Evolutionary conservation across 306 rosid species (phyloP).

Genomic region (Arachis stenosperma): DNA sequence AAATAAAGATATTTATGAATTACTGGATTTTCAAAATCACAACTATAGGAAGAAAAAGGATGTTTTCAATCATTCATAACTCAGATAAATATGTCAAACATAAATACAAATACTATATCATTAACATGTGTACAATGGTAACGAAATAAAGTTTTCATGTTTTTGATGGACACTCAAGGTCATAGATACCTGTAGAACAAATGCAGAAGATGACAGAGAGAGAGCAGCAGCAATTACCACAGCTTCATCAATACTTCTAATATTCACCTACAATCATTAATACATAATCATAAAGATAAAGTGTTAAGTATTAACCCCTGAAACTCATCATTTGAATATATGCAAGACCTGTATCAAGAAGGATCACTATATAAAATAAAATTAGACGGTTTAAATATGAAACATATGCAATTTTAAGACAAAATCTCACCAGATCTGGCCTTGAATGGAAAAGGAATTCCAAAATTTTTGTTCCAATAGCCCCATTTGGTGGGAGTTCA

Average conservation of each 20-base stretch:
- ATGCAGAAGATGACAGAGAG: slow-evolving; percentile 96
- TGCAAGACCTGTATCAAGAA: not conserved
- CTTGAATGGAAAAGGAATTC: slow-evolving; percentile 90
- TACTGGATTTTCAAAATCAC: not conserved
- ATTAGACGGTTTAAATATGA: not conserved
- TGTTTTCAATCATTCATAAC: not conserved
- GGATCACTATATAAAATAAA: not conserved
- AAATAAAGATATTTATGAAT: slow-evolving; percentile 2
- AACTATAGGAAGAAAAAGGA: not conserved
- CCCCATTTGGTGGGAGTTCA: slow-evolving; percentile 98
- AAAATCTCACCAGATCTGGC: slow-evolving; percentile 84
- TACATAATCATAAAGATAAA: slow-evolving; percentile 29
- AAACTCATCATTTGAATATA: not conserved
- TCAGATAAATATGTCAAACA: not conserved
- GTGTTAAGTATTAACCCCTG: not conserved
- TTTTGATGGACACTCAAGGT: slow-evolving; percentile 1
- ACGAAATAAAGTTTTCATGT: slow-evolving; percentile 8
- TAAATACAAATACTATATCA: slow-evolving; percentile 28
- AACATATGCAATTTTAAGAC: not conserved
- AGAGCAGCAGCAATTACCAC: slow-evolving; percentile 98
- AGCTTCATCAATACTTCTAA: slow-evolving; percentile 97
- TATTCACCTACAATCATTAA: slow-evolving; percentile 70
- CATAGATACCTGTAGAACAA: slow-evolving; percentile 90
- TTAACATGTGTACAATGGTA: slow-evolving; percentile 12
- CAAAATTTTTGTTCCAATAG: slow-evolving; percentile 87